Evolutionary conservation across 306 rosid genomes (phyloP).

Genomic region (Gleditsia sinensis): DNA sequence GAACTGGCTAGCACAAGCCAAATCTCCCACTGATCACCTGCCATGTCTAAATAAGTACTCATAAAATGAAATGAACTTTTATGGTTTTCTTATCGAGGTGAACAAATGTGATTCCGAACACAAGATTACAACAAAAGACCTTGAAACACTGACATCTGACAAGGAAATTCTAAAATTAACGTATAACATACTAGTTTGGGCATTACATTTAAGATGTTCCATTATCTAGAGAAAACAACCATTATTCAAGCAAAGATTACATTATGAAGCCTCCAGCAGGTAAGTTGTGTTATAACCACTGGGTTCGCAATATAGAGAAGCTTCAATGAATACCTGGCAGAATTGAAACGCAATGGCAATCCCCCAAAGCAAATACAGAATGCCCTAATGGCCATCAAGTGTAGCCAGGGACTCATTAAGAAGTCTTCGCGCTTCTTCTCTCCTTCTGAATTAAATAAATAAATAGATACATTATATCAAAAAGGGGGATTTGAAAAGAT

Average conservation of each 20-base stretch:
- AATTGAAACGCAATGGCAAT: background rate
- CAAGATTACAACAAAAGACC: background rate
- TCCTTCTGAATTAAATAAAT: slow-evolving; percentile 56
- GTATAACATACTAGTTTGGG: background rate
- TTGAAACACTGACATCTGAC: background rate
- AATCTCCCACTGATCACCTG: background rate
- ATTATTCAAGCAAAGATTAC: background rate
- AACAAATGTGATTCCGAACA: background rate
- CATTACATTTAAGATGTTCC: background rate
- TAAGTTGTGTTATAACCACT: background rate
- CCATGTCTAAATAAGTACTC: background rate
- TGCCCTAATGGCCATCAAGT: slow-evolving; percentile 55
- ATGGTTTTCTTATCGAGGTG: background rate
- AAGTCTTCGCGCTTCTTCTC: slow-evolving; percentile 79
- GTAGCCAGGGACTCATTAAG: slow-evolving; percentile 78
- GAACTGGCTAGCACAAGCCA: background rate
- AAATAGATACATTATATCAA: background rate
- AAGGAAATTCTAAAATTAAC: background rate
- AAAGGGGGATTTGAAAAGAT: background rate
- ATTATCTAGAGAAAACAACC: slow-evolving; percentile 1
- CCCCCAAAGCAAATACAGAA: background rate
- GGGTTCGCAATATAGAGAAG: background rate
- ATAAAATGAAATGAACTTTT: background rate
- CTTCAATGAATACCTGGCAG: background rate
- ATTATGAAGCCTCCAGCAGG: background rate